Base-by-base conservation (phyloP, 2,329 filamentous ascomycete species). In the Colletotrichum falcatum region DNA sequence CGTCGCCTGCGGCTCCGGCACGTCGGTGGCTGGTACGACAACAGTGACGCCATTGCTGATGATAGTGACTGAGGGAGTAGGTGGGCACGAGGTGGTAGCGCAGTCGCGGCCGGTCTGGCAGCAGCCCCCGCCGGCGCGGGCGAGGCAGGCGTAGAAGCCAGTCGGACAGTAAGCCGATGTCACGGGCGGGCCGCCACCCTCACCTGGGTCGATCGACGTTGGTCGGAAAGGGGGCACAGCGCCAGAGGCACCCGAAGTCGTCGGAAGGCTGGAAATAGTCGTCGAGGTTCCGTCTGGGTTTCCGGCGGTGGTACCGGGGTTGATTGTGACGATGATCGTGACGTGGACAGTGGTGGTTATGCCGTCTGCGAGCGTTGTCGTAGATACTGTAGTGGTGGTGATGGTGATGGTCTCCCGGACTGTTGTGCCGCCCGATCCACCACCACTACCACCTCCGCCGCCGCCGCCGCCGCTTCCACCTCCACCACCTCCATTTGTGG, bases 131-230 rank as follows among this genome's bases (percentile, higher is more conserved):
- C 93, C 94, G 70, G 95, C 94, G 70, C 90, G 90, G 2, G 95
- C 95, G 2, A 91, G 89, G 80, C 95, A 98, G 61, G 94, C 91
- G 80, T 98, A 98, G 84, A 95, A 98, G 2, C 95, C 95, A 0
- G 91, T 95, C 0, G 95, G 95, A 75, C 95, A 98, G 75, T 87
- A 84, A 12, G 58, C 39, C 3, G 64, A 35, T 20, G 64, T 58
- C 42, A 61, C 44, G 11, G 64, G 54, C 28, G 58, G 65, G 53
- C 44, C 44, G 35, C 33, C 54, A 44, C 26, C 44, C 39, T 80
- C 80, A 20, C 79, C 74, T 1, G 83, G 78, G 16, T 83, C 79
- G 39, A 65, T 74, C 28, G 77, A 77, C 16, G 83, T 86, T 3
- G 85, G 87, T 20, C 86, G 83, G 75, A 85, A 83, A 1, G 87